Percentiles rank a stretch among this genome's conserved stretches.
Conservation (phyloP, 192 early-diverging fungal species). For the Backusella westeae region DNA sequence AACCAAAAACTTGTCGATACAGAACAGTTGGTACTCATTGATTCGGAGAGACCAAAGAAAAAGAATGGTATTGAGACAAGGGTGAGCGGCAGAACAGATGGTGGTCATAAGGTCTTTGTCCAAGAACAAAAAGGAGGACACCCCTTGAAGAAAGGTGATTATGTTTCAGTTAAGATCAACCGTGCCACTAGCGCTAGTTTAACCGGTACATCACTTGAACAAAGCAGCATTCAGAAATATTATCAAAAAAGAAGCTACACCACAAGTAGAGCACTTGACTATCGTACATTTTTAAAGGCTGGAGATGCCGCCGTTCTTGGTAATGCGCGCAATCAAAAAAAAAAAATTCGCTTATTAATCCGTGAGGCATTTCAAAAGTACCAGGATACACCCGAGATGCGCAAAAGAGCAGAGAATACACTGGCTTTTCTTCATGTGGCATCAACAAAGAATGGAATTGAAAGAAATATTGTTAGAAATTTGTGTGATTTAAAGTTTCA, state of each 20-base stretch:
- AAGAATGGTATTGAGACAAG: constrained; percentile 36
- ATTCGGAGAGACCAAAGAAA: constrained; percentile 42
- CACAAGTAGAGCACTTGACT: not conserved
- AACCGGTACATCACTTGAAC: constrained; percentile 1
- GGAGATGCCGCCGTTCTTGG: constrained; percentile 2
- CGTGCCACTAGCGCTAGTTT: constrained; percentile 29
- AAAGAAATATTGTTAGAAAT: constrained; percentile 20
- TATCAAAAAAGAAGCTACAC: not conserved
- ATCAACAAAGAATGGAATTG: not conserved
- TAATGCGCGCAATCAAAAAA: not conserved
- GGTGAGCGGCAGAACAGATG: constrained; percentile 60
- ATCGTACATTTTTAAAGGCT: constrained; percentile 9
- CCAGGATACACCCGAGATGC: not conserved
- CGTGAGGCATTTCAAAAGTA: constrained; percentile 6
- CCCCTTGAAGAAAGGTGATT: constrained; percentile 25
- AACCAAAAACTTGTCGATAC: constrained; percentile 52
- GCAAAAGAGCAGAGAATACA: constrained; percentile 15
- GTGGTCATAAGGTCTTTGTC: constrained; percentile 67
- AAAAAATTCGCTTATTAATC: not conserved
- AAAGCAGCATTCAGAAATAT: constrained; percentile 17
- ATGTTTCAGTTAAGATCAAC: constrained; percentile 20
- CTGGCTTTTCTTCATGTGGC: constrained; percentile 5
- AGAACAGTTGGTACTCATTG: constrained; percentile 54
- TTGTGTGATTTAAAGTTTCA: not conserved
- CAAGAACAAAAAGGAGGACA: constrained; percentile 21